Base-by-base conservation (phyloP, 2,329 filamentous ascomycete species). In the Calonectria pseudoreteaudii region DNA sequence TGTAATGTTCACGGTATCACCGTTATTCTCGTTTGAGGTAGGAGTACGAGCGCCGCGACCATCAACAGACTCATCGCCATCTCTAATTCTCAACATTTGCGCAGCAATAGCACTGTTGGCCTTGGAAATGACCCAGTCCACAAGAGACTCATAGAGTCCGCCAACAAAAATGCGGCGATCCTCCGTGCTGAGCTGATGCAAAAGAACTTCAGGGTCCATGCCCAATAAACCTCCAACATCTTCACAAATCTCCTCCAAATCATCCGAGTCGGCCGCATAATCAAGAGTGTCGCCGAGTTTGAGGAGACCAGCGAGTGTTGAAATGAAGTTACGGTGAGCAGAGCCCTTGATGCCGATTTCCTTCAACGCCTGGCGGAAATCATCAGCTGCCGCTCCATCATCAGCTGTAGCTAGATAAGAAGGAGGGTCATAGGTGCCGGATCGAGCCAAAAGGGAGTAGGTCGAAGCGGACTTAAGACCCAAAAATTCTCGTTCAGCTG, bases 291-390 rank as follows among this genome's bases (percentile, higher is more conserved):
- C 95, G 18, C 97, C 97, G 5, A 99, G 91, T 83, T 98, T 98
- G 26, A 99, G 87, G 18, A 99, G 86, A 34, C 94, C 96, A 2
- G 95, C 94, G 23, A 99, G 89, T 0, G 93, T 93, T 0, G 95
- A 97, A 66, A 99, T 93, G 71, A 99, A 90, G 80, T 94, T 94
- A 70, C 95, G 91, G 77, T 97, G 93, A 31, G 92, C 88, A 14
- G 94, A 90, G 9, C 97, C 97, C 84, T 97, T 98, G 85, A 99
- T 97, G 23, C 97, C 97, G 79, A 99, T 96, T 2, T 94, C 92
- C 83, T 97, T 98, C 31, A 99, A 87, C 11, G 95, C 94, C 41
- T 93, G 88, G 65, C 96, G 92, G 84, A 98, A 98, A 83, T 99
- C 97, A 82, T 99, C 97, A 10, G 96, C 97, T 1, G 96, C 92